Conservation (phyloP, 1,284 basidiomycete genomes). For the Papiliotrema terrestris region DNA sequence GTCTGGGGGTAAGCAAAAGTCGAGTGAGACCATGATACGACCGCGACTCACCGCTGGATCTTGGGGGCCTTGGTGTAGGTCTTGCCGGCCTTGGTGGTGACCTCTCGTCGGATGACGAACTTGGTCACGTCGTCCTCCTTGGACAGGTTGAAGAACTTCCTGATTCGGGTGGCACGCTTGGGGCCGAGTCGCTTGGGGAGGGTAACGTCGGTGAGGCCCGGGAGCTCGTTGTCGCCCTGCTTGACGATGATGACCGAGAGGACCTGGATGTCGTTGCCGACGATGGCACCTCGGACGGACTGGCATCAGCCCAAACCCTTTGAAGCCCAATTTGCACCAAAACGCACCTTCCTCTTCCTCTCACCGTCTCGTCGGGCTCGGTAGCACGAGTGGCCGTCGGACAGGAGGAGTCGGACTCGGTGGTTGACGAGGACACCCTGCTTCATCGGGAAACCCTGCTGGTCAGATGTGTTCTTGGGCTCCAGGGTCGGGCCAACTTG, state of each 20-base stretch:
- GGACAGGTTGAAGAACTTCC: conserved; percentile 94
- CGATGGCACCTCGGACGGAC: conserved; percentile 89
- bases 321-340: neutral
- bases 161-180: conserved; percentile 84
- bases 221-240: conserved; percentile 89
- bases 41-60: conserved; percentile 38
- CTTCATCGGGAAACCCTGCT: conserved; percentile 90
- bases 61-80: conserved; percentile 92
- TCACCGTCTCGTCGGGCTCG: conserved; percentile 88
- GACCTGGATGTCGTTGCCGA: conserved; percentile 93
- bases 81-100: conserved; percentile 94
- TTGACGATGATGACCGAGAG: conserved; percentile 94
- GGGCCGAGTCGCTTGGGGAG: conserved; percentile 88
- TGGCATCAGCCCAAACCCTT: conserved; percentile 5
- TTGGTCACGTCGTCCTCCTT: conserved; percentile 99
- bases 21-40: neutral
- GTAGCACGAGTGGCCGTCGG: conserved; percentile 97
- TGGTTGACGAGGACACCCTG: conserved; percentile 94
- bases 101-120: conserved; percentile 81
- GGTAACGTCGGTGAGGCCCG: conserved; percentile 87
- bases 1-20: conserved; percentile 50
- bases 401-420: conserved; percentile 90
- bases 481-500: conserved; percentile 8
- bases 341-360: conserved; percentile 80
- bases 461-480: neutral